Evolutionary conservation across 768 basidiomycete species (phyloP).

Genomic region (Gloeopeniophorella convolvens): DNA sequence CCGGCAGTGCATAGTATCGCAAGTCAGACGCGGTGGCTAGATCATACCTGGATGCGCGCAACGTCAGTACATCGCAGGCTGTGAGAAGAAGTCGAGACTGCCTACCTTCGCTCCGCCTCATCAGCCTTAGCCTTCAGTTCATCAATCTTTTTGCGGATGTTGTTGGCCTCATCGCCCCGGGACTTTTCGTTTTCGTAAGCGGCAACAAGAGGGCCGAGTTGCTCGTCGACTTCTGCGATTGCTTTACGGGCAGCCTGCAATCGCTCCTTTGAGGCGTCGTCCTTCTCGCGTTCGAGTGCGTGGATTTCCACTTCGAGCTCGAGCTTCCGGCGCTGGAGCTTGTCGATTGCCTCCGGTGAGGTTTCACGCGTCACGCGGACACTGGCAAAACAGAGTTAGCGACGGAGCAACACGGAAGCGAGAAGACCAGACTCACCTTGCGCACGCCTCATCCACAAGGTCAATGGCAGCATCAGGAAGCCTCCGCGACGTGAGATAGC

Average conservation of each 20-base stretch:
- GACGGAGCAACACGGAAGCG: not conserved
- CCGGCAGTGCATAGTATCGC: conserved; percentile 88
- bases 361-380: conserved; percentile 93
- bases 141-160: conserved; percentile 75
- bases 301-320: conserved; percentile 94
- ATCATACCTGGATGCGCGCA: conserved; percentile 32
- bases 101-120: conserved; percentile 80
- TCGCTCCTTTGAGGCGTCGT: conserved; percentile 80
- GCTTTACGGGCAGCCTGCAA: conserved; percentile 66
- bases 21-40: conserved; percentile 79
- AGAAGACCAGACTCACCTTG: conserved; percentile 47
- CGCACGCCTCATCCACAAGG: conserved; percentile 87
- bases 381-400: conserved; percentile 32
- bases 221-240: conserved; percentile 78
- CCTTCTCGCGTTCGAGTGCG: conserved; percentile 89
- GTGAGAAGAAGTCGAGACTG: not conserved
- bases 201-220: conserved; percentile 74
- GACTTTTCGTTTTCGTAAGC: conserved; percentile 85
- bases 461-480: conserved; percentile 88
- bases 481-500: conserved; percentile 79
- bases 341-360: conserved; percentile 88
- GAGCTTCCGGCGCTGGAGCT: conserved; percentile 79
- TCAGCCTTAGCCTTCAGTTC: conserved; percentile 88
- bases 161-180: conserved; percentile 73
- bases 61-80: conserved; percentile 13